Conservation (phyloP, 2,329 filamentous ascomycete genomes). For the Taxawa tesnikishii region DNA sequence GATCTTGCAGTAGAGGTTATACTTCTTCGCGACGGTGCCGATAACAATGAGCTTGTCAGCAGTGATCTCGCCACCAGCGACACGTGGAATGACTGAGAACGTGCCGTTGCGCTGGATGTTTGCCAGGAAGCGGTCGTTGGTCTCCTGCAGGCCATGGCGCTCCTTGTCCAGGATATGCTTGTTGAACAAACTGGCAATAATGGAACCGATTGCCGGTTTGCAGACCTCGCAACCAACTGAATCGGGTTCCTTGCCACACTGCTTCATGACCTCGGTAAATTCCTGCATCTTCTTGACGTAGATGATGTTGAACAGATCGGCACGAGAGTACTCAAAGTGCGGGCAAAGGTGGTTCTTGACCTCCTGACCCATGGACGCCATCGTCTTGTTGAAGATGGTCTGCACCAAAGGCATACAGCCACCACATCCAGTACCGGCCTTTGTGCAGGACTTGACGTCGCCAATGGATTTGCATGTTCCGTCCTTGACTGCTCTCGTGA, state of each 20-base stretch:
- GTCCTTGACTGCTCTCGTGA: conserved; percentile 59
- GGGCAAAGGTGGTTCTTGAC: conserved; percentile 77
- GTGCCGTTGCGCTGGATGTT: conserved; percentile 90
- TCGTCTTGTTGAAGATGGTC: conserved; percentile 80
- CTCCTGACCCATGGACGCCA: conserved; percentile 74
- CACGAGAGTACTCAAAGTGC: conserved; percentile 73
- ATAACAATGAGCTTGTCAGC: conserved; percentile 76
- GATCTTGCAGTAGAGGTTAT: conserved; percentile 74
- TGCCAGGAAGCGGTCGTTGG: conserved; percentile 75
- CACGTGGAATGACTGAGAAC: conserved; percentile 74
- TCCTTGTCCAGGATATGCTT: conserved; percentile 64
- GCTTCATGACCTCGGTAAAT: conserved; percentile 65
- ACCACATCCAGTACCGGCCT: conserved; percentile 81
- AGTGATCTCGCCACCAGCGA: conserved; percentile 77
- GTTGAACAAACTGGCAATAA: conserved; percentile 74
- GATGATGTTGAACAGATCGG: conserved; percentile 82
- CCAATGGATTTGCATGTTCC: conserved; percentile 71
- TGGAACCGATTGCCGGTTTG: conserved; percentile 71
- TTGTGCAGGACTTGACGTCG: conserved; percentile 80
- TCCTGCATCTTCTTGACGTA: conserved; percentile 66
- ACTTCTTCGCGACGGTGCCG: conserved; percentile 73
- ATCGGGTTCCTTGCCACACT: conserved; percentile 56
- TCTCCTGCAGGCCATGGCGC: conserved; percentile 69
- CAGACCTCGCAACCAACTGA: conserved; percentile 79
- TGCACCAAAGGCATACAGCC: conserved; percentile 83